Conservation (phyloP, 108 stramenopile species). For the Ochromonas danica region DNA sequence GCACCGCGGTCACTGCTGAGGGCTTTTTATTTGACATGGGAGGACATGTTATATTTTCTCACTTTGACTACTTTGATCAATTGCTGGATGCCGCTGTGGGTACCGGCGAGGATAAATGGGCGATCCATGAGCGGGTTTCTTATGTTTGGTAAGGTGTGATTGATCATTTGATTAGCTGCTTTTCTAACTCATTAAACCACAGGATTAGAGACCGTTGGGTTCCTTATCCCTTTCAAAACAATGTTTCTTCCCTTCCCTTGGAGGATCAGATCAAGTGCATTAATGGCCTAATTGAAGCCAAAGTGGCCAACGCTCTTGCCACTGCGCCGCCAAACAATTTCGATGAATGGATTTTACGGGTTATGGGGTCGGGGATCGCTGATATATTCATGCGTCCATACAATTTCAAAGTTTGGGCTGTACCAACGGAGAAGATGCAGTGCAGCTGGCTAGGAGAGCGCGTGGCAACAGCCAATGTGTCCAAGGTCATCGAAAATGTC, state of each 20-base stretch:
- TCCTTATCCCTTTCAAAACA: constrained; percentile 36
- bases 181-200: background rate
- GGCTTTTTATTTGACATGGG: constrained; percentile 35
- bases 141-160: constrained; percentile 38
- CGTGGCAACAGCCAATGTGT: constrained; percentile 31
- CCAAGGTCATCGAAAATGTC: constrained; percentile 33
- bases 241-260: constrained; percentile 7
- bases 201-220: constrained; percentile 33
- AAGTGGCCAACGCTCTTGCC: constrained; percentile 32
- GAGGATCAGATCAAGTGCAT: constrained; percentile 33
- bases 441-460: constrained; percentile 32
- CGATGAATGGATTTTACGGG: constrained; percentile 34
- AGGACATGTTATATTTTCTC: constrained; percentile 35
- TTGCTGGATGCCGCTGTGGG: constrained; percentile 29
- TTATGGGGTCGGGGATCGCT: constrained; percentile 31
- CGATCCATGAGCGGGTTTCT: constrained; percentile 32
- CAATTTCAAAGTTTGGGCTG: constrained; percentile 36
- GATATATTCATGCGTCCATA: constrained; percentile 35
- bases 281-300: constrained; percentile 32
- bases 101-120: constrained; percentile 26
- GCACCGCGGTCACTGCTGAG: constrained; percentile 33
- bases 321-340: constrained; percentile 3
- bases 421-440: constrained; percentile 27
- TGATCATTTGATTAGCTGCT: no score
- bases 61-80: constrained; percentile 35